Evolutionary conservation across 2,329 filamentous ascomycete genomes (phyloP), one percentile per base, ranked within the genome.

Genomic region (Sporothrix dimorphospora): DNA sequence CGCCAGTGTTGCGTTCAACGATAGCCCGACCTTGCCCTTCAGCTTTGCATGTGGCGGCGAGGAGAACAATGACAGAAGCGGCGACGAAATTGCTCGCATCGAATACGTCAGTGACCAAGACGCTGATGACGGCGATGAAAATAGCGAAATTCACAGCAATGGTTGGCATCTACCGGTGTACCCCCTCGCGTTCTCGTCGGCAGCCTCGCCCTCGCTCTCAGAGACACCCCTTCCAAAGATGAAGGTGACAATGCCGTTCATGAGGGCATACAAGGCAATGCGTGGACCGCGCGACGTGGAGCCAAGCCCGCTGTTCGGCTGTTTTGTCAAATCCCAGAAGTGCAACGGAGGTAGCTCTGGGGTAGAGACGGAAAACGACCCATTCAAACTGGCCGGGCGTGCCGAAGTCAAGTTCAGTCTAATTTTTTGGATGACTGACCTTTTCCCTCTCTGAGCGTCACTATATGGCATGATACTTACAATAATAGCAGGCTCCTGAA

Each of bases 261-360:
- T 82, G 53, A 75, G 77, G 67, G 78, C 80, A 0, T 82, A 82
- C 71, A 75, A 75, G 9, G 77, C 78, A 16, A 79, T 82, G 79
- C 78, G 78, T 21, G 80, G 80, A 1, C 77, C 78, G 7, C 72
- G 75, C 14, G 73, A 69, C 24, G 65, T 73, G 14, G 74, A 75
- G 7, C 73, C 74, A 0, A 77, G 78, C 24, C 77, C 80, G 1
- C 71, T 81, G 19, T 77, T 79, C 51, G 73, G 27, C n/a, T 72
- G 73, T 16, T 45, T 74, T 12, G 12, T 6, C 34, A 69, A 24
- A 14, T 7, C 34, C 24, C 24, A 51, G 4, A 9, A 14, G 12
- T 9, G 78, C 77, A 78, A 77, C 77, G 63, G 30, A 51, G 55
- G 49, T 24, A 16, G 16, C 12, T 11, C 27, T 1, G 76, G 74